Evolutionary conservation across 208 protist species (phyloP).

Genomic region (Leishmania guyanensis): DNA sequence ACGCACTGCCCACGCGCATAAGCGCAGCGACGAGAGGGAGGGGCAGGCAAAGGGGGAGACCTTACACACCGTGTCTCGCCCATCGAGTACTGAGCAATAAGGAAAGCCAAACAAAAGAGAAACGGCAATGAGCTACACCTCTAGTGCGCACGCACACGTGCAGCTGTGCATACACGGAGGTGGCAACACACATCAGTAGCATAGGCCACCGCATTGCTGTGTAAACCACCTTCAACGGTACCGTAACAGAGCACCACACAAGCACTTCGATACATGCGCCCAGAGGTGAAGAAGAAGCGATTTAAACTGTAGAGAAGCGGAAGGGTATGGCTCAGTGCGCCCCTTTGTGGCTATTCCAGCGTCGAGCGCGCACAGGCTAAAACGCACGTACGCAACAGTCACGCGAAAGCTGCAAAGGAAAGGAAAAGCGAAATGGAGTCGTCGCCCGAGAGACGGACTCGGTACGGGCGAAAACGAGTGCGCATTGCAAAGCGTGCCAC

Average conservation of each 20-base stretch:
- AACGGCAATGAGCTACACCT: too few species aligned
- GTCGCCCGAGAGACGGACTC: background rate
- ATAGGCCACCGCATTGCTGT: background rate
- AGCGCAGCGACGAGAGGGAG: background rate
- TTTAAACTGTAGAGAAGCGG: background rate
- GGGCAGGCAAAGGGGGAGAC: background rate
- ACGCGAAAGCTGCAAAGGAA: too few species aligned
- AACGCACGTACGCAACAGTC: background rate
- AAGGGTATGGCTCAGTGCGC: background rate
- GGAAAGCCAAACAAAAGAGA: background rate
- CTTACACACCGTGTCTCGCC: background rate
- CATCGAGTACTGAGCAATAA: background rate
- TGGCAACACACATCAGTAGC: background rate
- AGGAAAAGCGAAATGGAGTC: too few species aligned
- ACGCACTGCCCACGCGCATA: background rate
- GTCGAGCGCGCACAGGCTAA: background rate
- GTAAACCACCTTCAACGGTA: background rate
- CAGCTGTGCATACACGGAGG: background rate
- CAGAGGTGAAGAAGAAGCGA: background rate
- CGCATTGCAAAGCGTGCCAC: background rate
- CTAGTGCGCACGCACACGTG: background rate
- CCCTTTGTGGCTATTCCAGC: background rate
- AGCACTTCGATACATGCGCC: background rate
- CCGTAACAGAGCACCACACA: background rate
- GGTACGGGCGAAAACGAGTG: background rate